Evolutionary conservation across 1,139 yeast species (phyloP), one percentile per base, ranked within the genome.

Genomic region (Chernovozyma aurita): DNA sequence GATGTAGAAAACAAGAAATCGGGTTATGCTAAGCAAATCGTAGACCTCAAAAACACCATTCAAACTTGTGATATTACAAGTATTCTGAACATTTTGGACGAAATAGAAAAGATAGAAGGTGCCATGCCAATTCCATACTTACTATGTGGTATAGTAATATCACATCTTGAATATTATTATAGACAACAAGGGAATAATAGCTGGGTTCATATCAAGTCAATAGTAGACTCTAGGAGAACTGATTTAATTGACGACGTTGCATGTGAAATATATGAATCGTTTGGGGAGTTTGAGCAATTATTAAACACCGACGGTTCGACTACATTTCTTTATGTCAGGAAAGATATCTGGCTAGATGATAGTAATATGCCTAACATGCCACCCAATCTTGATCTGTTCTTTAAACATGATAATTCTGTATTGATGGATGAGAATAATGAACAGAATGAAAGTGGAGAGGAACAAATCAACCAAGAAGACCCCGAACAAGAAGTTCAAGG

Each of bases 131-230:
- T 11, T 11, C 37, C 37, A 17, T 65, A 63, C 39, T 34, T 45
- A 2, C 46, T 65, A 21, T 42, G 53, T 0, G 63, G 65, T 1
- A 55, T 63, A 12, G 48, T 64, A 5, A 31, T 61, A n/a, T 54
- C 57, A 5, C 67, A 61, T 31, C 32, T 44, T 4, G 59, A 61
- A 31, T 66, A 62, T 42, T 55, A 30, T 18, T 37, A 30, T 25
- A 22, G 36, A 7, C 13, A 26, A 8, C 18, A 18, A 11, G 31
- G 28, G 9, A 31, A 24, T 21, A 16, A 25, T 8, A 20, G 30
- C 18, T 37, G 40, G 40, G 26, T 37, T 11, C 15, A 31, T 15
- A 31, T 37, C 5, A 31, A 31, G 14, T 34, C 18, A 17, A n/a
- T 34, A 16, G 14, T 4, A 12, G 28, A 33, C 11, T 15, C 14